Base-by-base conservation (phyloP, 176 grass and related monocot species). In the Miscanthus lutarioriparius region DNA sequence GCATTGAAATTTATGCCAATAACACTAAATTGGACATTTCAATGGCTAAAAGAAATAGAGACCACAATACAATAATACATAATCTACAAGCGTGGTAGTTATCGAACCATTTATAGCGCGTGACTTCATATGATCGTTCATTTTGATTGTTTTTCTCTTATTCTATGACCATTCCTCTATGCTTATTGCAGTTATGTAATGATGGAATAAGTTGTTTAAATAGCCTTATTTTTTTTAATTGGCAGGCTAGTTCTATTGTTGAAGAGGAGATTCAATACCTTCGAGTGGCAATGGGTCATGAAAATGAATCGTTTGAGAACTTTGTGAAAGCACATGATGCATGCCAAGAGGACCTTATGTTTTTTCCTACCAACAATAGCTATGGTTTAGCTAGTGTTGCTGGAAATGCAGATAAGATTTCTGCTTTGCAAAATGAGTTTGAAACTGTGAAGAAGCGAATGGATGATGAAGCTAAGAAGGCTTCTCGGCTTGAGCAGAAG, bases 271-370 rank as follows among this genome's bases (percentile, higher is more conserved):
- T 86, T 62, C 76, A 91, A n/a, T 93, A 90, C 37, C 90, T 95
- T 61, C 75, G 92, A 79, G 80, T 85, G 32, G 87, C 90, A 12
- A 90, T 97, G 95, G 95, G 92, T 10, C 92, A 97, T 83, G 95
- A 87, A 75, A 89, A 84, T 82, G 95, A 90, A 69, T 71, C 89
- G 64, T 90, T 97, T 70, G 95, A 97, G 71, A 91, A 95, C 56
- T 97, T 97, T 65, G 84, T 95, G 7, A 94, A 91, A 83, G 92
- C 92, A 70, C 95, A 76, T 63, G 92, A 91, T 91, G 87, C 95
- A 77, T 97, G 95, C 84, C 90, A 95, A 74, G 92, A 97, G 19
- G 95, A 97, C 80, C 92, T 97, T 76, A 91, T 95, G 91, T 93
- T 91, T 86, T 97, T 97, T 49, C 95, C 89, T 64, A 68, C 65